Base-by-base conservation (phyloP, 1,284 basidiomycete species). In the Exsudoporus floridanus region DNA sequence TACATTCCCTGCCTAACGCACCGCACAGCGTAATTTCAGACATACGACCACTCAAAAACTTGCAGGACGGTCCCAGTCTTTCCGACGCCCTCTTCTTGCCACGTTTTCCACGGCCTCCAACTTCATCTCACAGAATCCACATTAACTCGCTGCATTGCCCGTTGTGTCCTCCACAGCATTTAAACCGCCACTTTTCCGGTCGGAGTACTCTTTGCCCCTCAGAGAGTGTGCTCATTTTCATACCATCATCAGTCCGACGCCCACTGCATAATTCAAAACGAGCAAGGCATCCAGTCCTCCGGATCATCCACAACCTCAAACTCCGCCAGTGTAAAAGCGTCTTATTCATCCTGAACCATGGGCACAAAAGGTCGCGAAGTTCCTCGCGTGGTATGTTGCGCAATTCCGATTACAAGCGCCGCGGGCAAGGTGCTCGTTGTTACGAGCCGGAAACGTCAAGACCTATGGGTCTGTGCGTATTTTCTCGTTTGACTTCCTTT, bases 361-460 rank as follows among this genome's bases (percentile, higher is more conserved):
- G 85, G 83, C 67, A 88, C 82, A 61, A 88, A 88, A 78, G 86
- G 85, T 65, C 84, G 87, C 60, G 72, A 83, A 53, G 81, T 81
- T 40, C 89, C 90, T 49, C 84, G 90, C 65, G 79, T 91, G 70
- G 89, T 92, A 60, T 92, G 89, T 71, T 92, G 90, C 67, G 90
- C 89, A 45, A 91, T 92, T 54, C 89, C 89, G 46, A 89, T 92
- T 57, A 75, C 81, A 43, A 79, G 83, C 57, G 72, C 82, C 25
- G 80, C 82, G 10, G 82, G 82, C 66, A 88, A 90, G 70, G 80
- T 92, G 52, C 80, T 92, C 56, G 79, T 92, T 59, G 78, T 92
- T 60, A 91, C 90, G 36, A 90, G 88, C 70, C 80, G 89, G 55
- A 92, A 90, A 69, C 78, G 86, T 57, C 81, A 85, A 67, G 78